A percentile compares a stretch with the other conserved stretches of the same genome.
Evolutionary conservation across 169 alveolate genomes (phyloP).

Genomic region (Eimeria falciformis): DNA sequence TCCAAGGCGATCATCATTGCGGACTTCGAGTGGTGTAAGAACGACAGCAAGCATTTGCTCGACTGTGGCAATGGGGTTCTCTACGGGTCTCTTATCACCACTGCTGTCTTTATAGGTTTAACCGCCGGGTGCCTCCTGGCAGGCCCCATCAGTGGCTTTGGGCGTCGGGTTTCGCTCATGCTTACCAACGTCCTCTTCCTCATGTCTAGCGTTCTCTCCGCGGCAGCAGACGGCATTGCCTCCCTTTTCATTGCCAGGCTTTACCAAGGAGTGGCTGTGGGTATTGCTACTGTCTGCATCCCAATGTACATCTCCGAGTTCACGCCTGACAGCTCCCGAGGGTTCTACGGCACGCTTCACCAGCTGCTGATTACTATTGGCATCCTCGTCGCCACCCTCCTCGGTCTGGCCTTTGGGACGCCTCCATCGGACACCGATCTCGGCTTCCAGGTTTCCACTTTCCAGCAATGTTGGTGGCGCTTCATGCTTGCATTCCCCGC

Average conservation of each 20-base stretch:
- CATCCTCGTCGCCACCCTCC: conserved; percentile 83
- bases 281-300: conserved; percentile 86
- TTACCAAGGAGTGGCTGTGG: conserved; percentile 88
- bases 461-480: conserved; percentile 80
- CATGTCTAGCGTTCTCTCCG: conserved; percentile 71
- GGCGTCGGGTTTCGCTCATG: conserved; percentile 74
- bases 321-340: conserved; percentile 86
- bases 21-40: conserved; percentile 80
- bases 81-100: conserved; percentile 75
- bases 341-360: conserved; percentile 84
- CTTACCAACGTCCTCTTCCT: conserved; percentile 58
- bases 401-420: conserved; percentile 83
- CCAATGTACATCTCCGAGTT: conserved; percentile 90
- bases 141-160: conserved; percentile 67
- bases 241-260: conserved; percentile 86
- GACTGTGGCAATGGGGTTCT: conserved; percentile 69
- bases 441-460: conserved; percentile 27
- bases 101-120: conserved; percentile 71
- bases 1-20: conserved; percentile 69
- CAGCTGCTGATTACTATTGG: conserved; percentile 89
- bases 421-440: conserved; percentile 66
- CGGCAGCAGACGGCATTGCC: conserved; percentile 72
- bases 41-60: conserved; percentile 22
- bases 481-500: conserved; percentile 76
- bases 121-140: conserved; percentile 78